A percentile compares a stretch with the other conserved stretches of the same genome.
phyloP scores from a whole-genome alignment of 2,329 filamentous ascomycete genomes.

The Dothidotthia symphoricarpi region DNA sequence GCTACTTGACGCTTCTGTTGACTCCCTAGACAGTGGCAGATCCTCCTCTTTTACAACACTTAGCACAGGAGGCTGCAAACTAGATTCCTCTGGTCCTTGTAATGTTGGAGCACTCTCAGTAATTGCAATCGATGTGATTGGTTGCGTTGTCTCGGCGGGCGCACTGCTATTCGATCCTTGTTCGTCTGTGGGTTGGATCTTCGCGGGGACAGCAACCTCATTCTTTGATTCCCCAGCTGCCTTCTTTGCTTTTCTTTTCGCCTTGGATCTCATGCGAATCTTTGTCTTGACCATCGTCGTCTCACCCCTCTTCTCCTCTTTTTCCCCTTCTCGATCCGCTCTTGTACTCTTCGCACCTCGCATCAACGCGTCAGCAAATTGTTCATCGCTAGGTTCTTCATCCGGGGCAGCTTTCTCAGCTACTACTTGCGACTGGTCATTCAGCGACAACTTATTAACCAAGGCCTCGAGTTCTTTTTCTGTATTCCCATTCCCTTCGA shows the following conservation, averaged over 20 bases:
- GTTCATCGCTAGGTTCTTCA: constrained; percentile 25
- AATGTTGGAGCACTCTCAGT: constrained; percentile 30
- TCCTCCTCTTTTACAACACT: constrained; percentile 22
- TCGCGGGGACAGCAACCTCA: constrained; percentile 1
- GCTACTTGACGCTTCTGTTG: constrained; percentile 7
- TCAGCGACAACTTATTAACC: constrained; percentile 25
- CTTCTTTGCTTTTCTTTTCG: constrained; percentile 26
- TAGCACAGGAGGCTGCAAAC: constrained; percentile 29
- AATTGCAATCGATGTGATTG: constrained; percentile 20
- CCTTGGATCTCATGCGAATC: constrained; percentile 37
- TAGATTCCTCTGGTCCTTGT: constrained; percentile 29
- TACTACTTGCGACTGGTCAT: constrained; percentile 3
- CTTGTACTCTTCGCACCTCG: constrained; percentile 22
- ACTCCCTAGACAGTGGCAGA: constrained; percentile 25
- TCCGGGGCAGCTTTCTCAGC: background rate
- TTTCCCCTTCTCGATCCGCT: constrained; percentile 5
- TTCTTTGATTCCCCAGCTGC: constrained; percentile 8
- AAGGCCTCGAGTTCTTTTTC: constrained; percentile 23
- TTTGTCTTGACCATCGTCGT: constrained; percentile 37
- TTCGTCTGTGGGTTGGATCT: constrained; percentile 8
- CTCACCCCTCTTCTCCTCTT: constrained; percentile 9
- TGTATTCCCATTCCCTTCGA: constrained; percentile 7
- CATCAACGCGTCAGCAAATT: constrained; percentile 29
- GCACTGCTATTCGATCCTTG: background rate
- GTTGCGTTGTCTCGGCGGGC: background rate